Evolutionary conservation across 2,329 filamentous ascomycete species (phyloP), one percentile per base, ranked within the genome.

Genomic region (Colletotrichum higginsianum): DNA sequence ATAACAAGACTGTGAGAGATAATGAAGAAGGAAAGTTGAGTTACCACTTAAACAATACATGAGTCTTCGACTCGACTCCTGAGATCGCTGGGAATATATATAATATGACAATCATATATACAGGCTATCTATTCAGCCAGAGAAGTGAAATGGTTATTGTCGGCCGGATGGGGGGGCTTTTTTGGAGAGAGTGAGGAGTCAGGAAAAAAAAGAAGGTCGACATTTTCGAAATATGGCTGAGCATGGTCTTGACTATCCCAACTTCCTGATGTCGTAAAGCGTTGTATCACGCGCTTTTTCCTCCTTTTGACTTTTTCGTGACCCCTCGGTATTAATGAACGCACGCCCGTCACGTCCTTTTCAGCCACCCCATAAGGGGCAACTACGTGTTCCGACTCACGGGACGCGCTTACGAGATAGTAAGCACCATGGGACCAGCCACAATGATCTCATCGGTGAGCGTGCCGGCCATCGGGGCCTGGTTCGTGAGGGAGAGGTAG

Each of bases 401-500:
- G 46, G 53, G 26, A 46, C 13, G 58, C 61, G 63, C 75, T 81
- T 82, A 88, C 75, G 86, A 86, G 57, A 89, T 79, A 60, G 84
- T 82, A 80, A 91, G 82, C 63, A 89, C 86, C 83, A 90, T 86
- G 58, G 89, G 89, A 1, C 91, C 92, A 75, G 92, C 91, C 74
- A 93, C 83, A 58, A 90, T 90, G 75, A 91, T 90, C 66, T 87
- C 87, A 80, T 93, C 90, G 3, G 86, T 88, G 73, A 92, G 78
- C 47, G 84, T 80, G 46, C 87, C 88, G 26, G 81, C 82, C 40
- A 85, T 77, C 21, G 89, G 88, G 2, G 82, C 84, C 40, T 79
- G 78, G 76, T 79, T 92, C 66, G 91, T 89, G 75, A 94, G 85
- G 76, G 90, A 90, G 77, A 94, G 86, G 81, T 93, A 94, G 61